A percentile compares a stretch with the other conserved stretches of the same genome.
Conservation (phyloP, 2,329 filamentous ascomycete species). For the Tricladium varicosporioides region DNA sequence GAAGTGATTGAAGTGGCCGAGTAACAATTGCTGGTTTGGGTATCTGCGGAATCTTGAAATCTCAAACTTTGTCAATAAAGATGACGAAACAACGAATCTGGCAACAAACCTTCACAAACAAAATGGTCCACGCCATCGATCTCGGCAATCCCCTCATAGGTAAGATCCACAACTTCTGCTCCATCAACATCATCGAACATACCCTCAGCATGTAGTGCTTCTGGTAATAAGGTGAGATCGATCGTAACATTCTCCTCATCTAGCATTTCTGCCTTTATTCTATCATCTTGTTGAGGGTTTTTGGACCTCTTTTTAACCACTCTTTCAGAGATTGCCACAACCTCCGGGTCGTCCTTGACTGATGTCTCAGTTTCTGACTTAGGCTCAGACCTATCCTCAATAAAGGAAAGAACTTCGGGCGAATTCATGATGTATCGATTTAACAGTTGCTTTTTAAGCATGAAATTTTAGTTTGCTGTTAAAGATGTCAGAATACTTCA, state of each 20-base stretch:
- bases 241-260: conserved; percentile 19
- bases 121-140: conserved; percentile 25
- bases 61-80: conserved; percentile 14
- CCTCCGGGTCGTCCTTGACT: conserved; percentile 3
- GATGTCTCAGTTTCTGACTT: neutral
- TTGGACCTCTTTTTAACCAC: no score
- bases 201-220: conserved; percentile 20
- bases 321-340: no score
- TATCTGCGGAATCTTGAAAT: conserved; percentile 32
- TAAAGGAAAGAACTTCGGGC: no score
- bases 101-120: conserved; percentile 26
- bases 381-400: neutral
- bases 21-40: conserved; percentile 26
- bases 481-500: no score
- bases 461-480: no score
- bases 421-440: no score
- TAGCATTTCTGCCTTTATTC: conserved; percentile 19
- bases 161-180: conserved; percentile 24
- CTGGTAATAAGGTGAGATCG: conserved; percentile 11
- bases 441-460: no score
- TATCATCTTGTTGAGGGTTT: neutral
- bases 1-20: conserved; percentile 23
- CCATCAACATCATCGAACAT: conserved; percentile 31
- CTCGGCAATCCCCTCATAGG: conserved; percentile 24
- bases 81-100: neutral